These are phyloP conservation scores for Pseudozyma flocculosa DNA, from an alignment of 1,284 basidiomycete species.

Conservation along the genomic window DNA sequence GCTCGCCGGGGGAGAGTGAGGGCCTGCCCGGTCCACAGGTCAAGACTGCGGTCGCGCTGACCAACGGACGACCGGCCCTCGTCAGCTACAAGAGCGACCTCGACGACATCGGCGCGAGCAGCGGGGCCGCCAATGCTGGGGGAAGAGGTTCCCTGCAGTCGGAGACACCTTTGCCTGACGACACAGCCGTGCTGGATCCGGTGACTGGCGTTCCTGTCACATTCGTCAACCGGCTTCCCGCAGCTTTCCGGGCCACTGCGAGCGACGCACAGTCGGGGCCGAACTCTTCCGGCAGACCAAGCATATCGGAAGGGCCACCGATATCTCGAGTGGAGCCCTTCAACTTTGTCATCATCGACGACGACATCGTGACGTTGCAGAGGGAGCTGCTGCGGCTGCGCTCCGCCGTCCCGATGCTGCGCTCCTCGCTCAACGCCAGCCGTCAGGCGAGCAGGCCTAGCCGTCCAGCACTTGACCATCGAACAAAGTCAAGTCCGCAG, in stretches of 20 bases:
- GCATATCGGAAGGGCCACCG: too few relatives aligned
- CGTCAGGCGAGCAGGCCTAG: not conserved
- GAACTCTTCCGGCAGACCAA: too few relatives aligned
- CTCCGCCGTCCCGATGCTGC: slow-evolving; percentile 38
- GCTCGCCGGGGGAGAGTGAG: slow-evolving; percentile 6
- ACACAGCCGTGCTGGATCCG: slow-evolving; percentile 42
- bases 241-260: not conserved
- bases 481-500: slow-evolving; percentile 37
- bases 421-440: slow-evolving; percentile 15
- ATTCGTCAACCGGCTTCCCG: slow-evolving; percentile 11
- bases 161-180: not conserved
- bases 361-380: slow-evolving; percentile 43
- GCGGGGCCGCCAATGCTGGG: not conserved
- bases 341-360: slow-evolving; percentile 47
- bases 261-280: too few relatives aligned
- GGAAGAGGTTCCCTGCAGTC: too few relatives aligned
- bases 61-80: slow-evolving; percentile 26
- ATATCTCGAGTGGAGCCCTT: slow-evolving; percentile 26
- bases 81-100: slow-evolving; percentile 43
- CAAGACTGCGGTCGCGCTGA: slow-evolving; percentile 37
- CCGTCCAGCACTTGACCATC: slow-evolving; percentile 23
- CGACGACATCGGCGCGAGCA: not conserved
- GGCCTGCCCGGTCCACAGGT: slow-evolving; percentile 14
- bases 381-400: slow-evolving; percentile 40
- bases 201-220: slow-evolving; percentile 42